phyloP scores from a whole-genome alignment of 179 eudicot genomes.

The Corrigiola litoralis region DNA sequence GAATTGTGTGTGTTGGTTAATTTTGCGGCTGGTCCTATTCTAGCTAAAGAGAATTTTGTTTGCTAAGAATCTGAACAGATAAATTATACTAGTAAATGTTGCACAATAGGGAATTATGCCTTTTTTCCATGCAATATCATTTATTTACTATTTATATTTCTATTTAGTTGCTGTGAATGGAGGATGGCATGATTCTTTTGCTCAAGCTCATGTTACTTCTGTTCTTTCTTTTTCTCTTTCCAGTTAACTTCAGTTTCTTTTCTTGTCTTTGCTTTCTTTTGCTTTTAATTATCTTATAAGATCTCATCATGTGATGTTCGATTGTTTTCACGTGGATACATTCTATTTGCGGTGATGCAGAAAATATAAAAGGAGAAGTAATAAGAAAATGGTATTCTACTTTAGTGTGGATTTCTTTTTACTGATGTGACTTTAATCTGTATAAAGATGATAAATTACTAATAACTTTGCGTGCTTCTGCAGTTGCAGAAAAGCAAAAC shows the following conservation, averaged over 20 bases:
- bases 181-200: constrained; percentile 21
- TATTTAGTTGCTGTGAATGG: neutral
- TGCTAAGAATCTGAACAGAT: neutral
- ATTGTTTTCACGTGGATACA: constrained; percentile 32
- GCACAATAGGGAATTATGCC: constrained; percentile 10
- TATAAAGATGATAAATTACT: constrained; percentile 9
- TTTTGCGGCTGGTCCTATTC: constrained; percentile 17
- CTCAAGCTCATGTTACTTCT: constrained; percentile 1
- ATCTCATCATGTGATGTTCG: constrained; percentile 36
- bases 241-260: too few relatives aligned
- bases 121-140: neutral
- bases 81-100: neutral
- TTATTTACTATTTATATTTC: neutral
- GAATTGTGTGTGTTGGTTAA: constrained; percentile 5
- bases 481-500: constrained; percentile 20
- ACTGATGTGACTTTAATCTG: constrained; percentile 17
- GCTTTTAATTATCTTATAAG: constrained; percentile 5
- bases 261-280: neutral
- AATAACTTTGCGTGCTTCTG: constrained; percentile 28
- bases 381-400: constrained; percentile 9
- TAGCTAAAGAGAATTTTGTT: neutral
- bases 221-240: neutral
- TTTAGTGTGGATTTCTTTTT: neutral
- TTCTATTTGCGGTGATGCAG: constrained; percentile 21
- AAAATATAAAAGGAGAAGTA: neutral